phyloP scores from a whole-genome alignment of 192 early-diverging fungal genomes.

The Podila epicladia region DNA sequence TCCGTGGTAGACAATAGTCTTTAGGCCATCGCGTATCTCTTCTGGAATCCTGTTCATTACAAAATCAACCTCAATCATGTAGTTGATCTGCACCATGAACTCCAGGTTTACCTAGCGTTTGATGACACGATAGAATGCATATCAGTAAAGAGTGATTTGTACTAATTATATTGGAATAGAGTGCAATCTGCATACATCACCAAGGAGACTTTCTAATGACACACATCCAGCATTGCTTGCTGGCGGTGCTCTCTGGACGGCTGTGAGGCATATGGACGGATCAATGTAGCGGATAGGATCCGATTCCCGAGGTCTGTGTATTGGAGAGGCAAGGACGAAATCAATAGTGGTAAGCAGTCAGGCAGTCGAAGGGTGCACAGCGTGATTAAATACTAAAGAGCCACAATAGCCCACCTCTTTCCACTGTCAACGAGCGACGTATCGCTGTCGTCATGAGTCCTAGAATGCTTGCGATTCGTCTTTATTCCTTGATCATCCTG shows the following conservation, averaged over 20 bases:
- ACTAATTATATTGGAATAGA: neutral
- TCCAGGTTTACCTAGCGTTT: conserved; percentile 7
- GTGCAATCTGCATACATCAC: conserved; percentile 12
- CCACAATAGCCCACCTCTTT: too few species aligned
- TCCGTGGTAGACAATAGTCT: conserved; percentile 33
- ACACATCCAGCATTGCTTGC: conserved; percentile 16
- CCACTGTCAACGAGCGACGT: too few species aligned
- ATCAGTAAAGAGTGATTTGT: neutral
- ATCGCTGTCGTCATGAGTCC: too few species aligned
- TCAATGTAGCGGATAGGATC: conserved; percentile 22
- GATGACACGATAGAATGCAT: neutral
- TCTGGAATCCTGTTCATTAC: conserved; percentile 22
- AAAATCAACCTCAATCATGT: conserved; percentile 36
- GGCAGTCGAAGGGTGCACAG: neutral
- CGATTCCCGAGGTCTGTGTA: neutral
- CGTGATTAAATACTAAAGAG: too few species aligned
- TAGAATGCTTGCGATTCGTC: too few species aligned
- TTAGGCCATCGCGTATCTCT: conserved; percentile 16
- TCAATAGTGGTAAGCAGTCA: neutral
- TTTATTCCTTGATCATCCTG: too few species aligned
- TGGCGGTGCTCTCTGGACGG: conserved; percentile 13
- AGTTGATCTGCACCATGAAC: conserved; percentile 47
- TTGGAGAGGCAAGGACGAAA: neutral
- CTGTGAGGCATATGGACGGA: conserved; percentile 18
- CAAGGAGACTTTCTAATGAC: conserved; percentile 26